Conservation (phyloP, 106 monocot genomes). For the Allium cepa region DNA sequence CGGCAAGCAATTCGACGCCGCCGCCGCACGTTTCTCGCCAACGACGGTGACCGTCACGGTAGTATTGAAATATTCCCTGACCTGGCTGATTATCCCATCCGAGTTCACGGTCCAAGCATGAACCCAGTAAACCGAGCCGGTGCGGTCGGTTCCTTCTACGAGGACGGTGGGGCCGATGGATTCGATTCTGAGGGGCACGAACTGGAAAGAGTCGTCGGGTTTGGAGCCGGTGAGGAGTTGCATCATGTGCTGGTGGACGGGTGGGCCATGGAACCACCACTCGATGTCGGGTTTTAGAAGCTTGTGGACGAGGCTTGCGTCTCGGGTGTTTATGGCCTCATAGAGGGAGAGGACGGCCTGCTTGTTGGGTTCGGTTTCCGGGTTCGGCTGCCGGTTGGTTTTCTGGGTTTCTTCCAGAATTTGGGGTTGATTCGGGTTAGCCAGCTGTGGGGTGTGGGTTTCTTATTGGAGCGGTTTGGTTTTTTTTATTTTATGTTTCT, state of each 20-base stretch:
- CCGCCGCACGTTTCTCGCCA: background rate
- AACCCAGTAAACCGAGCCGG: slow-evolving; percentile 24
- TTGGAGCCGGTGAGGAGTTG: slow-evolving; percentile 29
- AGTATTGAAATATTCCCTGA: slow-evolving; percentile 91
- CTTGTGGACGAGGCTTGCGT: slow-evolving; percentile 22
- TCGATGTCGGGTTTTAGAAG: slow-evolving; percentile 42
- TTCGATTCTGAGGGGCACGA: slow-evolving; percentile 20
- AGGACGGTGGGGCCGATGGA: slow-evolving; percentile 36
- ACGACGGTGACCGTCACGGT: slow-evolving; percentile 45
- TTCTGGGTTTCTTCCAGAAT: background rate
- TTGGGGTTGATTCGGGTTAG: slow-evolving; percentile 1
- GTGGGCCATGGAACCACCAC: slow-evolving; percentile 61
- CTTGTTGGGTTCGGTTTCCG: slow-evolving; percentile 16
- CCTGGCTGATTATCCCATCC: slow-evolving; percentile 44
- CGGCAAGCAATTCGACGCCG: slow-evolving; percentile 5
- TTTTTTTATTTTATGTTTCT: too few species aligned
- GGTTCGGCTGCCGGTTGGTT: background rate
- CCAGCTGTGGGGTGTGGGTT: slow-evolving; percentile 1
- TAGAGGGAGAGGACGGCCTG: slow-evolving; percentile 14
- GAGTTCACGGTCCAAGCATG: slow-evolving; percentile 48
- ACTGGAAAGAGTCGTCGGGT: slow-evolving; percentile 8
- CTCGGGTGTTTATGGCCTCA: slow-evolving; percentile 26
- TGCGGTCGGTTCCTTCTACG: slow-evolving; percentile 28
- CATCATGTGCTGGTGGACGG: slow-evolving; percentile 45
- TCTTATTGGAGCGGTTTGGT: too few species aligned